Evolutionary conservation across 2,329 filamentous ascomycete genomes (phyloP).

Genomic region (Mollisiaceae sp.): DNA sequence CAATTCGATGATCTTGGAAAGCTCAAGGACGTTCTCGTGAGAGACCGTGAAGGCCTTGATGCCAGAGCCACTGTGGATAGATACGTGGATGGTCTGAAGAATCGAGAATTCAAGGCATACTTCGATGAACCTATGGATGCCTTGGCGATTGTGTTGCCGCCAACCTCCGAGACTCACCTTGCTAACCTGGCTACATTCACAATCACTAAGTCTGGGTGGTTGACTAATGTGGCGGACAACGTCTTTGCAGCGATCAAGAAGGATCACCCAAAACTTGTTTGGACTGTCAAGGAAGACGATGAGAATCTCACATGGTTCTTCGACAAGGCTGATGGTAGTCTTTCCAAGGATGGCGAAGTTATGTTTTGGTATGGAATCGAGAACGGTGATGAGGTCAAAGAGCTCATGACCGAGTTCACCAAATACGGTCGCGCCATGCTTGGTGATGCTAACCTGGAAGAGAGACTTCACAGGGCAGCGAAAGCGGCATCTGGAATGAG

Average conservation of each 20-base stretch:
- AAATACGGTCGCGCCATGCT: conserved; percentile 85
- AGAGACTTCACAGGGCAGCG: conserved; percentile 80
- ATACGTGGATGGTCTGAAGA: conserved; percentile 79
- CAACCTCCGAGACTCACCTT: conserved; percentile 66
- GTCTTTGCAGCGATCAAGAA: conserved; percentile 94
- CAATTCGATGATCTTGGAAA: conserved; percentile 78
- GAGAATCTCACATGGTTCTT: conserved; percentile 99
- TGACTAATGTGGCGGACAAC: conserved; percentile 94
- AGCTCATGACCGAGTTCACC: conserved; percentile 85
- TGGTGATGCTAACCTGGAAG: conserved; percentile 85
- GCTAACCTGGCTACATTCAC: conserved; percentile 89
- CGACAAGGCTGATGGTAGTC: conserved; percentile 92
- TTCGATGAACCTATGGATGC: conserved; percentile 95
- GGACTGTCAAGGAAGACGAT: conserved; percentile 95
- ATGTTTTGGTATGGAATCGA: conserved; percentile 92
- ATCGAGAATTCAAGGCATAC: conserved; percentile 86
- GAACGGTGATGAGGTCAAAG: conserved; percentile 77
- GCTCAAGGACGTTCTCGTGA: conserved; percentile 81
- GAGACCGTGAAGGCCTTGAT: conserved; percentile 82
- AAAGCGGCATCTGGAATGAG: conserved; percentile 67
- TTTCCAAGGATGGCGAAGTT: conserved; percentile 83
- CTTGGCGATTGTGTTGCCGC: conserved; percentile 84
- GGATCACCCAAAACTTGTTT: conserved; percentile 87
- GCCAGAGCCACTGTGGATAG: conserved; percentile 83
- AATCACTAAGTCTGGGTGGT: conserved; percentile 92